Base-by-base conservation (phyloP, 2,329 filamentous ascomycete species). In the Ceratocystis destructans region DNA sequence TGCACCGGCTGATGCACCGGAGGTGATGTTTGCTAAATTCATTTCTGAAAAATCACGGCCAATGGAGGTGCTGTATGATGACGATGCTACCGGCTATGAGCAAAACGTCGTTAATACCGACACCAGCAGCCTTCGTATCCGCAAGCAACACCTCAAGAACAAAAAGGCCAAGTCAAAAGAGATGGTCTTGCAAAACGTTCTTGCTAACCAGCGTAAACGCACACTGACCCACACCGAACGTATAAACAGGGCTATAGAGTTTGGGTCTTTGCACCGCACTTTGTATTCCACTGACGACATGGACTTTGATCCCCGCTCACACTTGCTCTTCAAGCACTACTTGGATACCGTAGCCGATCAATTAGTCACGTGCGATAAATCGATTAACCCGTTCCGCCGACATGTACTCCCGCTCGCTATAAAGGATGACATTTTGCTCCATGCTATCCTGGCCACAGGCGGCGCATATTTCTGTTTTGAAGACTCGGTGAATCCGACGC, bases 241-340 rank as follows among this genome's bases (percentile, higher is more conserved):
- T 25, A 33, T 59, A 20, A 59, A 25, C 25, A 31, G 28, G n/a
- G 53, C 53, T 59, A n/a, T 33, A 2, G 12, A 59, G 33, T n/a
- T 59, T 5, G 53, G 53, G 17, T 33, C 55, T n/a, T 55, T 65
- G 8, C 64, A 44, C 22, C 64, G 55, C 31, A 28, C 28, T 25
- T 28, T 63, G 4, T 33, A 50, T 17, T 48, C 57, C 46, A 61
- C 62, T 5, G 61, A 68, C 7, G 63, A 17, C 31, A 53, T 7
- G 31, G 44, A 55, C 15, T 45, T 68, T 20, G 64, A 68, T 31
- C 44, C 67, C 2, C 64, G 64, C 6, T 68, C 67, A 6, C 67
- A 66, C 22, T 22, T 68, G 28, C 53, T 68, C n/a, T 68, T 68
- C 33, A 66, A 68, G 50, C 67, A 68, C 33, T 68, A 66, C 41